Base-by-base conservation (phyloP, 2,329 filamentous ascomycete species). In the Colletotrichum karsti region DNA sequence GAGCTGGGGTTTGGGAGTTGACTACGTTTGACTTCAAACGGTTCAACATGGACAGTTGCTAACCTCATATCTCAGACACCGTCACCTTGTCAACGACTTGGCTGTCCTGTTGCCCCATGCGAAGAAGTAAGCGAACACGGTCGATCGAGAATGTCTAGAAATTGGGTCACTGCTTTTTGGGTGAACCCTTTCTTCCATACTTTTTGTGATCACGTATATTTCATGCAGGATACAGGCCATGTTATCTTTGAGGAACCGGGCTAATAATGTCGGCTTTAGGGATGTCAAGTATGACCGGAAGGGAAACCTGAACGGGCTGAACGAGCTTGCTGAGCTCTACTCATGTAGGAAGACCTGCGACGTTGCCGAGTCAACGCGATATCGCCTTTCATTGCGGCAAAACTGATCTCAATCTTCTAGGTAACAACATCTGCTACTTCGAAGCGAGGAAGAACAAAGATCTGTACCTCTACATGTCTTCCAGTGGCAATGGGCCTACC, bases 271-370 rank as follows among this genome's bases (percentile, higher is more conserved):
- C 28, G 15, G 10, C 28, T 3, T 42, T 22, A 60, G 44, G 28
- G 57, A 99, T 79, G 94, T 93, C 74, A 99, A 99, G 82, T 93
- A 98, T 72, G 96, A 99, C 80, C 96, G 94, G 59, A 98, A 98
- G 83, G 95, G 93, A 39, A 94, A 96, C 84, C 87, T 94, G 73
- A 87, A 90, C 87, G 85, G 92, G 77, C 88, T 97, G 57, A 96
- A 96, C 82, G 93, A 95, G 76, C 41, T 67, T 10, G 88, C 88
- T 39, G 89, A 91, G 72, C 87, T 95, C 33, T 94, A 95, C 85
- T n/a, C n/a, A n/a, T n/a, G n/a, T n/a, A n/a, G n/a, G n/a, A n/a
- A n/a, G n/a, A 94, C 93, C 78, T 95, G 92, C 88, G 95, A 95
- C 78, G 88, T 95, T n/a, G 15, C 28, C 18, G 12, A 42, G 87